Percentiles rank a stretch among this genome's conserved stretches.
These are phyloP conservation scores for Castanea mollissima DNA, from an alignment of 306 rosid genomes.

Conservation along the genomic window DNA sequence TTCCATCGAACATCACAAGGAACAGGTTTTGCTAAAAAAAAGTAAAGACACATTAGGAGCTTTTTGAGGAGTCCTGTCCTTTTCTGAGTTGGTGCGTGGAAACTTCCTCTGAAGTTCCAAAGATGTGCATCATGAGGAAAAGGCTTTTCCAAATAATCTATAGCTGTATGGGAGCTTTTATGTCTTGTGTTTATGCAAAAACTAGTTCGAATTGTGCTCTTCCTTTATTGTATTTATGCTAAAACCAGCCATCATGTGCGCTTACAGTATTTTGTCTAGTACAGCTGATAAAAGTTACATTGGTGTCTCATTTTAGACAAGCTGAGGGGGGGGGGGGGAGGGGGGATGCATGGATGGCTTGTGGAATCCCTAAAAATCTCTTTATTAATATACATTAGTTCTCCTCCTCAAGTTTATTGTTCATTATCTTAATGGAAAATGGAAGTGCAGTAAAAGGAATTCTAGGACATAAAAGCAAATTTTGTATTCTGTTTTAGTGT, in stretches of 20 bases:
- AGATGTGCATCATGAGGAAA: not conserved
- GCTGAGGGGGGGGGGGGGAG: no score
- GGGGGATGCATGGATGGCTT: not conserved
- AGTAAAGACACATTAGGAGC: not conserved
- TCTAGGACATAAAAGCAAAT: not conserved
- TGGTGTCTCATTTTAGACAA: not conserved
- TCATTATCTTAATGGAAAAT: not conserved
- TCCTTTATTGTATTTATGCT: not conserved
- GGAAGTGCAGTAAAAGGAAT: not conserved
- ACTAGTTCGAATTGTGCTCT: not conserved
- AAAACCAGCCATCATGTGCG: not conserved
- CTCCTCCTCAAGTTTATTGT: not conserved
- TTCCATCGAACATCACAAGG: not conserved
- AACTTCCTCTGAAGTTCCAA: slow-evolving; percentile 11
- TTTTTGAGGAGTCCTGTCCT: not conserved
- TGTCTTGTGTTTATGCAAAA: not conserved
- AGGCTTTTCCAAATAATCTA: not conserved
- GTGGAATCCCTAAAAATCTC: not conserved
- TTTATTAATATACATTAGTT: not conserved
- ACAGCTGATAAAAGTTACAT: not conserved
- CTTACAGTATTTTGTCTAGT: not conserved
- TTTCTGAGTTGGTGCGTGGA: not conserved
- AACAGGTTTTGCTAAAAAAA: not conserved
- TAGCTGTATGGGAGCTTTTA: not conserved
- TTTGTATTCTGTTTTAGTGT: not conserved